phyloP scores from a whole-genome alignment of 768 basidiomycete genomes.

The Sarcodon sp. region DNA sequence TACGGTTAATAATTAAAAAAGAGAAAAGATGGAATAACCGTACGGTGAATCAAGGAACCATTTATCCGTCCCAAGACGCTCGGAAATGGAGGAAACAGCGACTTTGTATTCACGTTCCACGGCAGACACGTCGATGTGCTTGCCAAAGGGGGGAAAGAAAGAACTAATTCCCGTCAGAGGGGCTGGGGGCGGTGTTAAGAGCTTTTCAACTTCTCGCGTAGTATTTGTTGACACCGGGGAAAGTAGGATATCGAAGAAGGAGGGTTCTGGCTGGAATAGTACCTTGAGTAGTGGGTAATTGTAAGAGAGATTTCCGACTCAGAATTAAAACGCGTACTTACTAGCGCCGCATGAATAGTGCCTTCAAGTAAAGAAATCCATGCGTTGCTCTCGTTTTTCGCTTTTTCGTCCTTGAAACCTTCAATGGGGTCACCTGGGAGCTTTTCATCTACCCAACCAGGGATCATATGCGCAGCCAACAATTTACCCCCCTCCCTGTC shows the following conservation, averaged over 20 bases:
- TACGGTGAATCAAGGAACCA: slow-evolving; percentile 77
- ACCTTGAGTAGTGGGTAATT: slow-evolving; percentile 5
- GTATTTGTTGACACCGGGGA: slow-evolving; percentile 7
- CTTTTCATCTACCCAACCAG: slow-evolving; percentile 56
- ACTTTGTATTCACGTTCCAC: slow-evolving; percentile 53
- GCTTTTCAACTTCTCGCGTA: neutral
- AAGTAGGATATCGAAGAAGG: slow-evolving; percentile 30
- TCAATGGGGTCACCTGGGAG: slow-evolving; percentile 37
- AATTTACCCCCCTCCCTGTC: slow-evolving; percentile 26
- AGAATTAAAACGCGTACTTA: slow-evolving; percentile 14
- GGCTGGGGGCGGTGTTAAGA: slow-evolving; percentile 53
- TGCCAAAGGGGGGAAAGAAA: slow-evolving; percentile 46
- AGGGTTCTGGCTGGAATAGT: slow-evolving; percentile 32
- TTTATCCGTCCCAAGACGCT: slow-evolving; percentile 60
- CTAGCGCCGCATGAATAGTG: slow-evolving; percentile 63
- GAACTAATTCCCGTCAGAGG: slow-evolving; percentile 61
- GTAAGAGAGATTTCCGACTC: slow-evolving; percentile 3
- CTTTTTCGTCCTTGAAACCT: slow-evolving; percentile 48
- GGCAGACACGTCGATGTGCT: slow-evolving; percentile 34
- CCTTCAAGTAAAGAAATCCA: slow-evolving; percentile 77
- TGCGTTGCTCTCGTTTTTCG: slow-evolving; percentile 65
- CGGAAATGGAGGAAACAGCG: slow-evolving; percentile 61
- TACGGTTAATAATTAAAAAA: neutral
- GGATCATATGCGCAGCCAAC: slow-evolving; percentile 55
- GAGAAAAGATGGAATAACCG: slow-evolving; percentile 9